A percentile compares a stretch with the other conserved stretches of the same genome.
Evolutionary conservation across 768 basidiomycete genomes (phyloP).

Genomic region (Naganishia vishniacii): DNA sequence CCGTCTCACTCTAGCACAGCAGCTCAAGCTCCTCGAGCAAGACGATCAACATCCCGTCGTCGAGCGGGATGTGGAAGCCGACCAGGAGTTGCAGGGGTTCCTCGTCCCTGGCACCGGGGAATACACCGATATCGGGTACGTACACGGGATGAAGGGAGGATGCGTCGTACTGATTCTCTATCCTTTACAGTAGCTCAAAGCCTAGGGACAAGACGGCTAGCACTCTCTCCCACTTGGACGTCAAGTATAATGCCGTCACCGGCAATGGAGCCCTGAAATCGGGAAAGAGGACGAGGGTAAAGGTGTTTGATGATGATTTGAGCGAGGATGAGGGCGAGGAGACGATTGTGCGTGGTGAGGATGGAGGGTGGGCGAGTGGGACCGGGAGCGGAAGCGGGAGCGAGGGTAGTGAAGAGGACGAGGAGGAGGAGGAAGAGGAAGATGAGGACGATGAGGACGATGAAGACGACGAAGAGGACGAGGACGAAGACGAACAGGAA

Average conservation of each 20-base stretch:
- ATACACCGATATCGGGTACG: slow-evolving; percentile 79
- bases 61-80: slow-evolving; percentile 39
- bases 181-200: slow-evolving; percentile 58
- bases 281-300: slow-evolving; percentile 57
- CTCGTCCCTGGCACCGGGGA: slow-evolving; percentile 57
- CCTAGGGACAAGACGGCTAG: slow-evolving; percentile 63
- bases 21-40: slow-evolving; percentile 73
- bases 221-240: slow-evolving; percentile 53
- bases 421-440: slow-evolving; percentile 32
- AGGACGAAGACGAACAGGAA: slow-evolving; percentile 3
- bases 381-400: slow-evolving; percentile 35
- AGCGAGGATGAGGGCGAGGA: slow-evolving; percentile 37
- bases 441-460: slow-evolving; percentile 8
- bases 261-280: slow-evolving; percentile 52
- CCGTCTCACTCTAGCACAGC: slow-evolving; percentile 54
- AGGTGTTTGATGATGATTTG: slow-evolving; percentile 48
- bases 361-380: slow-evolving; percentile 28
- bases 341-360: slow-evolving; percentile 35
- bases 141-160: too few relatives aligned
- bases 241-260: slow-evolving; percentile 60
- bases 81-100: slow-evolving; percentile 38
- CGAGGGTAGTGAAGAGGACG: slow-evolving; percentile 28
- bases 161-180: neutral
- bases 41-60: slow-evolving; percentile 22
- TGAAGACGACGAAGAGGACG: slow-evolving; percentile 22